phyloP scores from a whole-genome alignment of 805 yeast genomes.

The Kodamaea leandrae region DNA sequence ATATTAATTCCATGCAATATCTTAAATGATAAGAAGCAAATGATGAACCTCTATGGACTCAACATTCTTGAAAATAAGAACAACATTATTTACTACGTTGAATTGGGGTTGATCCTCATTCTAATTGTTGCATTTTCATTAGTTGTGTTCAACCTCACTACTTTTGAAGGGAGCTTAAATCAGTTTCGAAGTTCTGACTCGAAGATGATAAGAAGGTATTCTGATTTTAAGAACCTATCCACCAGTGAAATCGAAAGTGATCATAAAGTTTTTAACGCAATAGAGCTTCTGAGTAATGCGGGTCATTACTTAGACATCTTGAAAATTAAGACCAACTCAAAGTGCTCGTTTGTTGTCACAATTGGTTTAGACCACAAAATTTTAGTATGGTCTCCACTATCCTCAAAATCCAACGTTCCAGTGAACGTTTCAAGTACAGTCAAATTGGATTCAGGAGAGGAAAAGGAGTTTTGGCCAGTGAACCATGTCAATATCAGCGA shows the following conservation, averaged over 20 bases:
- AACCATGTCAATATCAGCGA: slow-evolving; percentile 55
- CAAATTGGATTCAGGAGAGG: slow-evolving; percentile 29
- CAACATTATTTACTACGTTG: slow-evolving; percentile 53
- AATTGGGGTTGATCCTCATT: slow-evolving; percentile 49
- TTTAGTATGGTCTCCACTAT: slow-evolving; percentile 69
- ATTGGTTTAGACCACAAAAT: slow-evolving; percentile 74
- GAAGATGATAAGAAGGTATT: slow-evolving; percentile 2
- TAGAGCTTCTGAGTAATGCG: slow-evolving; percentile 26
- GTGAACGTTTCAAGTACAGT: slow-evolving; percentile 39
- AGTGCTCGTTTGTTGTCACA: slow-evolving; percentile 62
- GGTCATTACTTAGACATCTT: slow-evolving; percentile 66
- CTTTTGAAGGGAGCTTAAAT: slow-evolving; percentile 11
- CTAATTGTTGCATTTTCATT: slow-evolving; percentile 52
- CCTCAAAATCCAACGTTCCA: slow-evolving; percentile 21
- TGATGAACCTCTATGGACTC: slow-evolving; percentile 11
- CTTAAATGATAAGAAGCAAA: slow-evolving; percentile 11
- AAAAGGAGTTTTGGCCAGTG: slow-evolving; percentile 56
- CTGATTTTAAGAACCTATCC: slow-evolving; percentile 4
- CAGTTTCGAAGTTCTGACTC: slow-evolving; percentile 11
- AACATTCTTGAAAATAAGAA: slow-evolving; percentile 27
- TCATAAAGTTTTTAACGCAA: slow-evolving; percentile 25
- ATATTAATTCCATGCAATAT: slow-evolving; percentile 19
- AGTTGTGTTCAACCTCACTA: slow-evolving; percentile 33
- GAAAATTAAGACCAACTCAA: slow-evolving; percentile 53
- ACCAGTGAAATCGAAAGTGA: slow-evolving; percentile 10